A percentile compares a stretch with the other conserved stretches of the same genome.
Evolutionary conservation across 805 yeast species (phyloP).

Genomic region (Candida quercuum): DNA sequence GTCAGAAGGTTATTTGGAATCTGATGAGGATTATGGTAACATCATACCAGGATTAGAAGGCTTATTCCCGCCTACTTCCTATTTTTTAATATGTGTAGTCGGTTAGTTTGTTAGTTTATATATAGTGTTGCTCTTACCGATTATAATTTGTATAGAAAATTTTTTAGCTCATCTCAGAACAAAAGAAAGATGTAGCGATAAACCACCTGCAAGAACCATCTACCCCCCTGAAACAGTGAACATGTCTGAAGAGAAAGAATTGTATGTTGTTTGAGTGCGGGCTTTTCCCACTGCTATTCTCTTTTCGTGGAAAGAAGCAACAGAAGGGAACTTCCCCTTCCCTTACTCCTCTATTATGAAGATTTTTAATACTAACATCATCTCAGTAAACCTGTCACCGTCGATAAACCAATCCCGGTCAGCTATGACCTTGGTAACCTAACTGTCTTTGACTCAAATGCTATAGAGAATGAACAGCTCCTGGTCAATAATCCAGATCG

Average conservation of each 20-base stretch:
- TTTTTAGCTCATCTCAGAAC: constrained; percentile 11
- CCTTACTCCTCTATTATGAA: too few relatives aligned
- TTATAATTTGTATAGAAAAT: background rate
- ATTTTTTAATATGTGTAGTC: too few relatives aligned
- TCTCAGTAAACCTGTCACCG: constrained; percentile 66
- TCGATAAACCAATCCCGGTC: constrained; percentile 87
- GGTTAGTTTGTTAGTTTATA: too few relatives aligned
- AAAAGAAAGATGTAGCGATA: background rate
- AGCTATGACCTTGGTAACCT: constrained; percentile 86
- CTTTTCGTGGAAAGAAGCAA: too few relatives aligned
- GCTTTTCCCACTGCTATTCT: too few relatives aligned
- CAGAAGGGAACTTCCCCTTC: too few relatives aligned
- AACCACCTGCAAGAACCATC: background rate
- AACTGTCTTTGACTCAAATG: constrained; percentile 86
- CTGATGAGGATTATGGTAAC: background rate
- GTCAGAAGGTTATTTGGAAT: constrained; percentile 20
- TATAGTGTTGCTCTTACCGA: constrained; percentile 6
- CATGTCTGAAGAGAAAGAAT: constrained; percentile 2
- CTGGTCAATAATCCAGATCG: constrained; percentile 46
- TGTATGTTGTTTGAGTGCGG: too few relatives aligned
- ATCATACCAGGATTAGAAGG: too few relatives aligned
- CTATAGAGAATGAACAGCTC: constrained; percentile 60
- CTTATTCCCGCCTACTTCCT: too few relatives aligned
- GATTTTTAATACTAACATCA: background rate
- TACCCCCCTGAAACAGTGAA: background rate